phyloP scores from a whole-genome alignment of 1,139 yeast genomes.

The Casaregolazyma suthepensis region DNA sequence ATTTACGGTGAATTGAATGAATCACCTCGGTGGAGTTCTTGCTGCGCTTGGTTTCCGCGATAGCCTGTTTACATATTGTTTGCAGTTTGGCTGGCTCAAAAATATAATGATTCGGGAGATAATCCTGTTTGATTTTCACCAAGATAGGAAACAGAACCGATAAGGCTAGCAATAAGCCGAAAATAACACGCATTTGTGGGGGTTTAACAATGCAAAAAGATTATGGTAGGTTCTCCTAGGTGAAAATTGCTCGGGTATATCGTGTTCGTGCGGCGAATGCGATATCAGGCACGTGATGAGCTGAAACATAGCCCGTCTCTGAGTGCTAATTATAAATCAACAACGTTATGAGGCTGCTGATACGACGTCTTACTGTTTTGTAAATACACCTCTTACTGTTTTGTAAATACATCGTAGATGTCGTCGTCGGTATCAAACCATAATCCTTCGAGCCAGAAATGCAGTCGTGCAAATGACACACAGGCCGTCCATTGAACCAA shows the following conservation, averaged over 20 bases:
- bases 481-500: conserved; percentile 3
- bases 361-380: not conserved
- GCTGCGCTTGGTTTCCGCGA: conserved; percentile 45
- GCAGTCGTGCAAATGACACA: not conserved
- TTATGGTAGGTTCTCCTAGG: not conserved
- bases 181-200: not conserved
- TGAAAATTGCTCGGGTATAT: not conserved
- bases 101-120: conserved; percentile 55
- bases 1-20: conserved; percentile 50
- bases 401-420: not conserved
- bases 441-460: not conserved
- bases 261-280: not conserved
- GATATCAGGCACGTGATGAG: not conserved
- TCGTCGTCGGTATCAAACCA: not conserved
- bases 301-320: not conserved
- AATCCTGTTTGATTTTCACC: conserved; percentile 19
- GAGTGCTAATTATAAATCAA: not conserved
- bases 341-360: not conserved
- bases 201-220: not conserved
- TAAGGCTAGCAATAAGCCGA: not conserved
- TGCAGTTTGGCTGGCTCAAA: conserved; percentile 49
- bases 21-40: conserved; percentile 59
- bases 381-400: not conserved
- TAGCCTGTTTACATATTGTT: conserved; percentile 41
- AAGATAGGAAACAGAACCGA: conserved; percentile 15